Evolutionary conservation across 2,329 filamentous ascomycete genomes (phyloP), one percentile per base, ranked within the genome.

Genomic region (Nannizziopsis arthrosporioides): DNA sequence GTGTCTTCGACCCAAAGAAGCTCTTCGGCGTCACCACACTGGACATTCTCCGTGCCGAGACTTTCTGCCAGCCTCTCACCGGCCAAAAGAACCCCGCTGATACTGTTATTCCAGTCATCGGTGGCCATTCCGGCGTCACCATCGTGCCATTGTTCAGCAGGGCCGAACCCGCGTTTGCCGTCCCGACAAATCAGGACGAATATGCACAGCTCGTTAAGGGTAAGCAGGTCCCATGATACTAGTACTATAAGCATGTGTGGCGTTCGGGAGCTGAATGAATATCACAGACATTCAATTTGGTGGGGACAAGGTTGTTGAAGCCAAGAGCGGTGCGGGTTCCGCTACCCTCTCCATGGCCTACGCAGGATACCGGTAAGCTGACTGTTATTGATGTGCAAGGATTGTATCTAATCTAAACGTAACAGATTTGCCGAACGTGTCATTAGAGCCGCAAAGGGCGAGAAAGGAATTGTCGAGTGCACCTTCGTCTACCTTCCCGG

Each of bases 1-100:
- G 82, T 59, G 87, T 94, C 63, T 98, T 96, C 73, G 84, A 98
- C 76, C 76, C 92, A 58, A 84, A 92, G 78, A 88, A 84, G 68
- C 83, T 98, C 55, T 98, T 98, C 65, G 92, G 92, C 77, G 92
- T 98, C 66, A 98, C 92, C 64, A 96, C 92, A 43, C 84, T 98
- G 60, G 92, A 98, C 70, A 89, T 98, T 61, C 92, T 98, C 65
- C 90, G 92, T 67, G 88, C 92, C 58, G 88, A 95, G 78, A 95
- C 89, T 56, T 98, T 98, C 67, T 85, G 94, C 53, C 84, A 87
- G 60, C 81, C 86, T 63, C 83, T 93, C 62, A 77, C 77, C 53
- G 88, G 89, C 70, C 81, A 85, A 72, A 79, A 82, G 66, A 81
- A 90, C 67, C 86, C 89, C 51, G 77, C 83, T 61, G 84, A 89